Conservation (phyloP, 257 asterid species). For the Nicotiana knightiana region DNA sequence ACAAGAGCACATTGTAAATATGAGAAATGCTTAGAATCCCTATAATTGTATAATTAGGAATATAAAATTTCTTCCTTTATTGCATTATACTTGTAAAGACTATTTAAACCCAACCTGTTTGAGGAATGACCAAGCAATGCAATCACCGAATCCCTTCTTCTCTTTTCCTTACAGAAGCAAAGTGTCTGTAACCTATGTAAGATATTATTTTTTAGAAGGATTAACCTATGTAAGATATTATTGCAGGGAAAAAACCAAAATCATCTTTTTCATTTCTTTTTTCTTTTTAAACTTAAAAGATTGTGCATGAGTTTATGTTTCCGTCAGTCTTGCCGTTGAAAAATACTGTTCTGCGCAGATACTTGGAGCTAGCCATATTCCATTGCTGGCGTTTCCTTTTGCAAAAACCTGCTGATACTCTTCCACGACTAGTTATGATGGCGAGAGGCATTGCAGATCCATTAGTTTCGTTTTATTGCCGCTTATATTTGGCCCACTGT, state of each 20-base stretch:
- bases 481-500: conserved; percentile 69
- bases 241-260: neutral
- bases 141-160: neutral
- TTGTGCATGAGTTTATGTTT: neutral
- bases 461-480: conserved; percentile 69
- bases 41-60: neutral
- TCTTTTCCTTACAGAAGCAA: neutral
- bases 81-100: neutral
- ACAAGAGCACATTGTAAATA: neutral
- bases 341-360: conserved; percentile 34
- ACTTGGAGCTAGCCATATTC: conserved; percentile 75
- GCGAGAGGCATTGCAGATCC: conserved; percentile 88
- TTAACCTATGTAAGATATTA: too few relatives aligned
- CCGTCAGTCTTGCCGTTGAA: conserved; percentile 8
- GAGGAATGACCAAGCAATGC: neutral
- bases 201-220: too few relatives aligned
- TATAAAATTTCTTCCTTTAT: neutral
- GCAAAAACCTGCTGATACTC: conserved; percentile 45
- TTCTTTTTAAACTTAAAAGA: neutral
- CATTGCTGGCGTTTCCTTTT: conserved; percentile 79
- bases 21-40: neutral
- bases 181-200: neutral
- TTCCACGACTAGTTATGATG: conserved; percentile 75
- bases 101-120: neutral
- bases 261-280: neutral